Base-by-base conservation (phyloP, 148 eudicot genomes). In the Diospyros lotus region DNA sequence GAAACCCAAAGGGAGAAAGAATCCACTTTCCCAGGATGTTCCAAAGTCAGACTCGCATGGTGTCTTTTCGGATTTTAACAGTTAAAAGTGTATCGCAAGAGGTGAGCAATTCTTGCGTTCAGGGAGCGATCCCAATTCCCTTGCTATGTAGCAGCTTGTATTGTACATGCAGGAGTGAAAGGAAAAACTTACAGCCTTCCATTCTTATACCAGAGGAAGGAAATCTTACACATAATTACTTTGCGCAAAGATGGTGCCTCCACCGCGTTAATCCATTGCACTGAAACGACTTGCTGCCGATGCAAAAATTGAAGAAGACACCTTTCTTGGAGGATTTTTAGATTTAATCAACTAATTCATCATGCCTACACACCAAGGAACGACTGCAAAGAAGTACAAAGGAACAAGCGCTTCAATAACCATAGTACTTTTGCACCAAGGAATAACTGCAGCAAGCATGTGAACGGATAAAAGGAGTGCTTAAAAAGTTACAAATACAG, bases 371-470 rank as follows among this genome's bases (percentile, higher is more conserved):
- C 55, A 52, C 80, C 75, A 50, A 71, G 71, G 48, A 77, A 71
- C 4, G 80, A 54, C 80, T 78, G 80, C 69, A 66, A 72, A 45
- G 40, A 43, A 56, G 17, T 28, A 28, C 28, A 28, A 28, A 28
- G 28, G 28, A 28, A 28, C 28, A 28, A 28, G 28, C 28, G 28
- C 28, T 28, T 28, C 28, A 28, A 28, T 28, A 28, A 28, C 28
- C 28, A 28, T 28, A 28, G 28, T 28, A 28, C 28, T 28, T 28
- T 28, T 28, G 28, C 28, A 28, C 28, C 28, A 28, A 28, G 28
- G 28, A 28, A 28, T 28, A 28, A 28, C 28, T 28, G 28, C 28
- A 28, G 28, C 28, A 28, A 28, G 28, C 28, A 28, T 28, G 28
- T 28, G 28, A 28, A 28, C 28, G 28, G 28, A n/a, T 41, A 38